Percentiles rank a stretch among this genome's conserved stretches.
Conservation (phyloP, 768 basidiomycete genomes). For the Lyophyllum semitale region DNA sequence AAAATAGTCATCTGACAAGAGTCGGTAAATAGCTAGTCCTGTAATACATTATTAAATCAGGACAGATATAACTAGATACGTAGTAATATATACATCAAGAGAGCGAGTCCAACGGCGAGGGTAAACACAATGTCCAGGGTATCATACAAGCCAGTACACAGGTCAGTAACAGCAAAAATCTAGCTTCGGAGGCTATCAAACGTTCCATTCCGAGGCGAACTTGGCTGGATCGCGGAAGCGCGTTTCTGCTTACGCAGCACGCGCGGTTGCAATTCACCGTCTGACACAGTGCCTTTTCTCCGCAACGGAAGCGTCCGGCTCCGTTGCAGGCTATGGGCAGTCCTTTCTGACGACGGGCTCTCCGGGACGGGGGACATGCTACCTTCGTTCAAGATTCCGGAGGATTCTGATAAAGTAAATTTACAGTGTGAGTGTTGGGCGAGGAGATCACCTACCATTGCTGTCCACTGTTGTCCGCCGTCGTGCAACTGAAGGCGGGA, state of each 20-base stretch:
- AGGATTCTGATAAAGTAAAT: slow-evolving; percentile 13
- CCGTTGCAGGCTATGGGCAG: slow-evolving; percentile 39
- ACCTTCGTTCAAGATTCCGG: slow-evolving; percentile 31
- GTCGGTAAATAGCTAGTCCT: background rate
- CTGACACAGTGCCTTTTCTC: slow-evolving; percentile 22
- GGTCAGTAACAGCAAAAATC: background rate
- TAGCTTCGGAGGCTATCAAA: slow-evolving; percentile 8
- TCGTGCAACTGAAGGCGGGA: slow-evolving; percentile 46
- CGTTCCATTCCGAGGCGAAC: slow-evolving; percentile 12
- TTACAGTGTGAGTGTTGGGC: background rate
- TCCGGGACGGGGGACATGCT: slow-evolving; percentile 53
- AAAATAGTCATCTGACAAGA: background rate
- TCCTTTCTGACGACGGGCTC: slow-evolving; percentile 26
- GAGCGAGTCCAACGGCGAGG: slow-evolving; percentile 10
- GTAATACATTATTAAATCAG: slow-evolving; percentile 7
- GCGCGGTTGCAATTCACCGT: slow-evolving; percentile 37
- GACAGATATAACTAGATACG: slow-evolving; percentile 7
- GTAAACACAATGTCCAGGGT: slow-evolving; percentile 23
- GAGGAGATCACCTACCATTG: slow-evolving; percentile 28
- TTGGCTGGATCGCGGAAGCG: slow-evolving; percentile 39
- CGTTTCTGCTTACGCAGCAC: slow-evolving; percentile 57
- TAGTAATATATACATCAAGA: slow-evolving; percentile 9
- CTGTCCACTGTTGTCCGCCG: slow-evolving; percentile 60
- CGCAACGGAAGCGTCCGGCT: slow-evolving; percentile 68
- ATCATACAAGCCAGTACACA: slow-evolving; percentile 14